Base-by-base conservation (phyloP, 148 eudicot species). In the Salicornia ramosissima region DNA sequence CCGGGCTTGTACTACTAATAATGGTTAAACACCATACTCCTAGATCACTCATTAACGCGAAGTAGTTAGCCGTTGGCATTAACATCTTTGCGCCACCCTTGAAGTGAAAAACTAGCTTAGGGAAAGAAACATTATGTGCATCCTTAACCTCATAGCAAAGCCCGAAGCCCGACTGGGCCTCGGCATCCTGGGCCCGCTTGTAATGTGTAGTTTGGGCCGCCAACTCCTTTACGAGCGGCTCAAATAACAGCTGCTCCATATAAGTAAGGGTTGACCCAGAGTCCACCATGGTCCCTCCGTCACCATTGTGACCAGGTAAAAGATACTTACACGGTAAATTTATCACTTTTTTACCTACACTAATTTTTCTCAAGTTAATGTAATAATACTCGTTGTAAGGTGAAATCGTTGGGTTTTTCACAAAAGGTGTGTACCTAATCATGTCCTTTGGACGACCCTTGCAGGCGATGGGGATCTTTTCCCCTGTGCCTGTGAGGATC, bases 251-350 rank as follows among this genome's bases (percentile, higher is more conserved):
- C 11, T 30, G 58, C 19, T 83, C 88, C 91, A 91, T 83, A 68
- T 30, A 87, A 10, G 96, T 91, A 43, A 87, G 78, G 2, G 96
- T 84, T 1, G 92, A 77, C 60, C 96, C 95, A 15, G 97, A 87
- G 45, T 89, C 97, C 0, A 91, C 73, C 11, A 91, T 86, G 0
- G 83, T 76, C 4, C 97, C 97, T 4, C 96, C 96, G 22, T 68
- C 71, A 0, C 97, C 97, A 21, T 42, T 61, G 0, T 68, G 39
- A 3, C 79, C 80, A 9, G 89, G 84, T 66, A 54, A 67, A 22
- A 87, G 71, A 24, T 34, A 75, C 46, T 65, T 74, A 49, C 40
- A 63, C 24, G 97, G 97, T 2, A 83, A 71, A 43, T 71, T 86
- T 24, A 87, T 84, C 10, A 12, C 45, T 10, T 80, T 80, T 10